Conservation (phyloP, 1,284 basidiomycete genomes). For the Lentinula novae-zelandiae region DNA sequence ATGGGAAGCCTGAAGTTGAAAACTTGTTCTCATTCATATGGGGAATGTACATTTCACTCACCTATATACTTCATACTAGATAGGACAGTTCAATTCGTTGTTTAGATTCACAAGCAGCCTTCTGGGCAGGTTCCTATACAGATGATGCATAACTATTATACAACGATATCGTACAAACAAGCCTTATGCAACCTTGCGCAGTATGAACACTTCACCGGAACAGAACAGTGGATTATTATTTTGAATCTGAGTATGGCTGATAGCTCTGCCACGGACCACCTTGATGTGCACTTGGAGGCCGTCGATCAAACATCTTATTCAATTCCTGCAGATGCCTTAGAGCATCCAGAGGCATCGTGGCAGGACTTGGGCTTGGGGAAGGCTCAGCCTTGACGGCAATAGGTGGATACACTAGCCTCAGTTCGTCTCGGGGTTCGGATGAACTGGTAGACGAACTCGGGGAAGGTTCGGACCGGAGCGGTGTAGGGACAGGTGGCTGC, state of each 20-base stretch:
- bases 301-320: not conserved
- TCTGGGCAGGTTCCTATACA: too few species aligned
- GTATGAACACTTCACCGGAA: too few species aligned
- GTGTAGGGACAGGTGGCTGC: not conserved
- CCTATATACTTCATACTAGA: too few species aligned
- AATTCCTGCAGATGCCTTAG: not conserved
- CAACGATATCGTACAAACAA: too few species aligned
- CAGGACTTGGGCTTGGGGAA: not conserved
- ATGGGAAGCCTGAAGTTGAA: too few species aligned
- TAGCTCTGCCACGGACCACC: not conserved
- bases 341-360: not conserved
- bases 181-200: too few species aligned
- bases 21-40: too few species aligned
- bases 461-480: not conserved
- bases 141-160: too few species aligned
- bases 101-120: too few species aligned
- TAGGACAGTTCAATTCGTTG: too few species aligned
- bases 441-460: not conserved
- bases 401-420: not conserved
- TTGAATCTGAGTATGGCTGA: not conserved
- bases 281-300: not conserved
- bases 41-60: too few species aligned
- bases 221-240: too few species aligned
- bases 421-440: not conserved
- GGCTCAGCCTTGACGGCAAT: not conserved